Evolutionary conservation across 805 yeast genomes (phyloP), one percentile per base, ranked within the genome.

Genomic region (Phaffomyces thermotolerans): DNA sequence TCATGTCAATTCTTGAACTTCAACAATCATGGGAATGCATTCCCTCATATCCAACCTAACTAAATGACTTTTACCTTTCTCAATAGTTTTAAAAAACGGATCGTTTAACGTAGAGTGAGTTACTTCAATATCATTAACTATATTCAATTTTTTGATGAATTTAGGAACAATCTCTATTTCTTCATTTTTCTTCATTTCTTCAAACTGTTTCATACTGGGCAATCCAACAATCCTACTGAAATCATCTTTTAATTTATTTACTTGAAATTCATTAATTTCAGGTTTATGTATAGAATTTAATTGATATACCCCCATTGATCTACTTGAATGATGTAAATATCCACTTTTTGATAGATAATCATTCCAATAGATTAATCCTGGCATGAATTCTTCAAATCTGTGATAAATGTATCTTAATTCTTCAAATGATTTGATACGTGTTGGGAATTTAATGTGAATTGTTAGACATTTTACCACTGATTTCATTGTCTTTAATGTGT

Each of bases 311-410:
- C 46, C 53, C 47, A 45, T 47, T 8, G 51, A 47, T 14, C 47
- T 29, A 8, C 41, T 39, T 3, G 49, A 41, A 36, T 47, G 47
- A 30, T 50, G 53, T 12, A 36, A 33, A 31, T 24, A 50, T 6
- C 53, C 53, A 4, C 47, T 45, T 14, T 43, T 39, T 4, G 47
- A 37, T n/a, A 34, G 33, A 29, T 47, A 45, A 39, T 50, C 53
- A 10, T 35, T 44, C 49, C 51, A 50, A 24, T 43, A 39, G 2
- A 48, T 40, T 14, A 50, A 14, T 4, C 18, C 17, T 12, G 29
- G 29, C 10, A 6, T 10, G 12, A 27, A 27, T 27, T 27, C 29
- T 12, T 32, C 13, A 33, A 50, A 45, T 7, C 38, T 38, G 1
- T 48, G 42, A 13, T 47, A 44, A 4, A 50, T 25, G 30, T 43